phyloP scores from a whole-genome alignment of 1,284 basidiomycete genomes.

The Uromyces viciae-fabae region DNA sequence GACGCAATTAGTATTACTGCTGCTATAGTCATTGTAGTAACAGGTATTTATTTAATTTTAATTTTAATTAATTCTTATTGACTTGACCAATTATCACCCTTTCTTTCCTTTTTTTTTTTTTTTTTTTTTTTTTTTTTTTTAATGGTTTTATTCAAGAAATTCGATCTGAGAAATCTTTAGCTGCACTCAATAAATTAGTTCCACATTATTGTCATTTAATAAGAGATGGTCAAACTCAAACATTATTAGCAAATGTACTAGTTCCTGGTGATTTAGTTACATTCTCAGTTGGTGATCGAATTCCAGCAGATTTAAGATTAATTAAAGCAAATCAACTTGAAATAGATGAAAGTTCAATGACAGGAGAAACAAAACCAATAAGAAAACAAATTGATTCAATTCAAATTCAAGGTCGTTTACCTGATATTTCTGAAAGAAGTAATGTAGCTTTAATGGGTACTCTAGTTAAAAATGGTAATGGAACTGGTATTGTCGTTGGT shows the following conservation, averaged over 20 bases:
- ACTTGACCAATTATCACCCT: too few relatives aligned
- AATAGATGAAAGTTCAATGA: constrained; percentile 90
- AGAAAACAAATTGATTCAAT: constrained; percentile 66
- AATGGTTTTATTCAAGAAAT: constrained; percentile 95
- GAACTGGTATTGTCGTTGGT: constrained; percentile 80
- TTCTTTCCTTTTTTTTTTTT: neutral
- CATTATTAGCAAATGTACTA: constrained; percentile 84
- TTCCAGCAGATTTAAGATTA: constrained; percentile 87
- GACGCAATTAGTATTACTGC: constrained; percentile 89
- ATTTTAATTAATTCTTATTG: too few relatives aligned
- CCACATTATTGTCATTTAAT: constrained; percentile 91
- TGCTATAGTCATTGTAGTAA: constrained; percentile 88
- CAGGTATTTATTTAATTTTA: constrained; percentile 63
- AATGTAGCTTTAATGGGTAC: constrained; percentile 98
- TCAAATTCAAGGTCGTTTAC: constrained; percentile 60
- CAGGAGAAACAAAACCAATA: constrained; percentile 82
- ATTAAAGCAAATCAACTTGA: constrained; percentile 75
- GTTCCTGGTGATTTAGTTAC: constrained; percentile 90
- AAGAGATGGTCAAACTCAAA: constrained; percentile 70
- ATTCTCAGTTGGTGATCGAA: constrained; percentile 79
- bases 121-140: constrained; percentile 53
- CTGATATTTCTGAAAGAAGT: constrained; percentile 75
- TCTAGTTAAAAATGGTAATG: constrained; percentile 83
- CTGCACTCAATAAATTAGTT: constrained; percentile 91
- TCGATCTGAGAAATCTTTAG: constrained; percentile 86